Evolutionary conservation across 2,329 filamentous ascomycete species (phyloP).

Genomic region (Neurospora sp.): DNA sequence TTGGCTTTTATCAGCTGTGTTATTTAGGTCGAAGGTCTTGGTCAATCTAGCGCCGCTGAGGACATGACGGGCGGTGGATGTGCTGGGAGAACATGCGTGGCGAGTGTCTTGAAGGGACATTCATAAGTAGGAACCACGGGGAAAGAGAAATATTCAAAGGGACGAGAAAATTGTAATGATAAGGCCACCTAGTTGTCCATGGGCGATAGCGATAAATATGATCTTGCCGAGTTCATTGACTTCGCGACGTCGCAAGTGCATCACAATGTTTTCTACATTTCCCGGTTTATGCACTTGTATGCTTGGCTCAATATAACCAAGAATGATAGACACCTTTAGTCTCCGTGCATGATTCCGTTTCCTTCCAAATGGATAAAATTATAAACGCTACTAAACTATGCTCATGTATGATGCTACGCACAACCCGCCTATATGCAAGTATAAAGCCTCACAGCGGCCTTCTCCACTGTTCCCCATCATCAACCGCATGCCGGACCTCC

Average conservation of each 20-base stretch:
- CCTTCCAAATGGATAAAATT: not conserved
- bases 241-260: too few species aligned
- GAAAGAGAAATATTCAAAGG: not conserved
- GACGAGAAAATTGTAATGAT: not conserved
- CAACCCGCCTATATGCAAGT: not conserved
- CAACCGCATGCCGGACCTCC: not conserved
- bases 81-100: not conserved
- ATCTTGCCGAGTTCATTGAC: not conserved
- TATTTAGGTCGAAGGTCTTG: not conserved
- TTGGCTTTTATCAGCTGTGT: not conserved
- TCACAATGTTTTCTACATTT: not conserved
- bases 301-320: not conserved
- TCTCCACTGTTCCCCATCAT: not conserved
- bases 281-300: not conserved
- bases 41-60: not conserved
- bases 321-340: too few species aligned
- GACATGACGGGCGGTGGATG: not conserved
- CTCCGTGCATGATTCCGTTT: too few species aligned
- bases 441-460: not conserved
- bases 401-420: not conserved
- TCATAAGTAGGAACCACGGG: not conserved
- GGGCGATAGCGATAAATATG: not conserved
- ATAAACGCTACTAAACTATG: not conserved
- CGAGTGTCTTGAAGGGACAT: not conserved
- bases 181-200: not conserved